Percentiles rank a stretch among this genome's conserved stretches.
Conservation (phyloP, 441 rosid genomes). For the Mallotus japonicus region DNA sequence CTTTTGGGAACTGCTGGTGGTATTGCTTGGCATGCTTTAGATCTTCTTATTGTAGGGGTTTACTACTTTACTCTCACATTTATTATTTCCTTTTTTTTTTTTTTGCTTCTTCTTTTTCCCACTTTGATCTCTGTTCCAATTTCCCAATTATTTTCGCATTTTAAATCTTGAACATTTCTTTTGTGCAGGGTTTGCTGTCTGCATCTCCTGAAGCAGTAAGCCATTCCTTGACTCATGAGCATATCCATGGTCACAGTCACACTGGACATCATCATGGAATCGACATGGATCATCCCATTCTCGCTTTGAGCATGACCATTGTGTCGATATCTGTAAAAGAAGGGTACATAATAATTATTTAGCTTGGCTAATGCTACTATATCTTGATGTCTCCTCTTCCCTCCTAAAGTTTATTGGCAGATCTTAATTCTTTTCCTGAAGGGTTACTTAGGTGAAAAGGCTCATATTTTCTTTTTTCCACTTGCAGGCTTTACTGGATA, state of each 20-base stretch:
- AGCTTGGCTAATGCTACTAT: conserved; percentile 4
- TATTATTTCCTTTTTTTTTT: neutral
- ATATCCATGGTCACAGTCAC: conserved; percentile 37
- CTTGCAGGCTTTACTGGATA: conserved; percentile 78
- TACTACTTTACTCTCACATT: too few relatives aligned
- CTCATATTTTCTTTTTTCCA: neutral
- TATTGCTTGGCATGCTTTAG: conserved; percentile 84
- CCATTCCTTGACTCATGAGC: conserved; percentile 27
- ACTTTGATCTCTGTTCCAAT: too few relatives aligned
- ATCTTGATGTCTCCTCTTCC: neutral
- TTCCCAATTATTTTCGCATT: too few relatives aligned
- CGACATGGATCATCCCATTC: conserved; percentile 68
- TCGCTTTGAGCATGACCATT: conserved; percentile 71
- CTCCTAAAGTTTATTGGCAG: neutral
- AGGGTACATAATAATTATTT: conserved; percentile 46
- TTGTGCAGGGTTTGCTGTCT: conserved; percentile 52
- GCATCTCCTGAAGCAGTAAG: conserved; percentile 46
- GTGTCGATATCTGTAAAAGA: conserved; percentile 84
- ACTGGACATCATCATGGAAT: conserved; percentile 55
- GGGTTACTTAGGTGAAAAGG: neutral
- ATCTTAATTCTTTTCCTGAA: neutral
- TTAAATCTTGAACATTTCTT: conserved; percentile 6
- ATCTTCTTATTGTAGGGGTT: conserved; percentile 56
- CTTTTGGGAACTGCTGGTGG: conserved; percentile 88
- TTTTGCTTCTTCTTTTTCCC: conserved; percentile 20